Evolutionary conservation across 345 rosid species (phyloP), one percentile per base, ranked within the genome.

Genomic region (Garcia nutans): DNA sequence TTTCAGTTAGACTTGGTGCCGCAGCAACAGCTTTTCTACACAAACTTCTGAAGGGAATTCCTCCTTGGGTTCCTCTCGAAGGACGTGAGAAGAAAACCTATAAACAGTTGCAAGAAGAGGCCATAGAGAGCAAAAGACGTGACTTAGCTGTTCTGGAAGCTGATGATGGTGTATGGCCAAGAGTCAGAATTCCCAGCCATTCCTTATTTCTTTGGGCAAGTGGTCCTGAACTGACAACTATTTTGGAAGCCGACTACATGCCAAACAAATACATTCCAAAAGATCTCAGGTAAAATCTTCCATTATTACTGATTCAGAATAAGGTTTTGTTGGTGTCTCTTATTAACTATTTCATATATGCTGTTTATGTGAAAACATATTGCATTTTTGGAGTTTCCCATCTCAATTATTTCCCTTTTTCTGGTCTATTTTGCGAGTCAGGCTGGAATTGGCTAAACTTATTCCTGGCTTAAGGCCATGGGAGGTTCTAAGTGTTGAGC

Each of bases 381-480:
- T 37, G 23, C 26, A 12, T 62, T 5, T 57, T 1, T 37, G 33
- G 37, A 47, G 37, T 19, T n/a, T 37, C 26, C 68, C 65, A 57
- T 68, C 65, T 28, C 52, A 24, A 23, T 6, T 33, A 70, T 66
- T 55, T 57, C 5, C 8, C 68, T n/a, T 19, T 33, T 45, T 54
- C 66, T 44, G 54, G 37, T 74, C 76, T 47, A 28, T 81, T 78
- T 62, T 81, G 37, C 76, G 80, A 17, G 26, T 70, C 79, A 92
- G 97, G 86, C 77, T 70, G 63, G 84, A 84, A 67, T 74, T 92
- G 87, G 87, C 85, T 5, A 87, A 92, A 79, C 76, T 84, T 75
- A 88, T 92, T 75, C 98, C 98, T 41, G 97, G 91, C 50, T 80
- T 94, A 81, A 88, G 98, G 83, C 98, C 97, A n/a, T 92, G 98